Evolutionary conservation across 2,329 filamentous ascomycete genomes (phyloP).

Genomic region (Didymella keratinophila): DNA sequence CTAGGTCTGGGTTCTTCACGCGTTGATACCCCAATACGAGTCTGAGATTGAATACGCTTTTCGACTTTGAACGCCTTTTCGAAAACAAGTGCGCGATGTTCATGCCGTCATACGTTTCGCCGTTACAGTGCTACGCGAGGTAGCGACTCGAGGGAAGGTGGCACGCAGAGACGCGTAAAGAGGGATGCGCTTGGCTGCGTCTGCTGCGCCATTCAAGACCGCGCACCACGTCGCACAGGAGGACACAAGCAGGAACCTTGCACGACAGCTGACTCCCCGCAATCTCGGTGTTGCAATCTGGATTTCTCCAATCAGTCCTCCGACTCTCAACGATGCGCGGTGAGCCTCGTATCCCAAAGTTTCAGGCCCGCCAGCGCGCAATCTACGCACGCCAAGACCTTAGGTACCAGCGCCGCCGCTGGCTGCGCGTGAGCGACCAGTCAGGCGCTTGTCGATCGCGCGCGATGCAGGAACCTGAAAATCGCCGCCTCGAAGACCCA

Average conservation of each 20-base stretch:
- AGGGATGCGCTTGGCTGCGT: neutral
- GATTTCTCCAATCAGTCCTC: neutral
- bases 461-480: neutral
- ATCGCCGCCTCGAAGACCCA: neutral
- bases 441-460: neutral
- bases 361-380: neutral
- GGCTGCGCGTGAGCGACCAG: neutral
- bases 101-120: neutral
- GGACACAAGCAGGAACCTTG: neutral
- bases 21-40: slow-evolving; percentile 35
- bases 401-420: neutral
- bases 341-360: slow-evolving; percentile 2
- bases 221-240: neutral
- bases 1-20: slow-evolving; percentile 30
- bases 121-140: neutral
- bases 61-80: neutral
- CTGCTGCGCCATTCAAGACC: neutral
- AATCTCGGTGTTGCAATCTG: neutral
- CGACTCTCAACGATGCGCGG: neutral
- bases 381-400: neutral
- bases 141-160: neutral
- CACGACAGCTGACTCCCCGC: neutral
- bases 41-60: slow-evolving; percentile 14
- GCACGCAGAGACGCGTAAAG: neutral
- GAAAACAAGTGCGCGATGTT: neutral